Evolutionary conservation across 306 rosid species (phyloP).

Genomic region (Macrotyloma uniflorum): DNA sequence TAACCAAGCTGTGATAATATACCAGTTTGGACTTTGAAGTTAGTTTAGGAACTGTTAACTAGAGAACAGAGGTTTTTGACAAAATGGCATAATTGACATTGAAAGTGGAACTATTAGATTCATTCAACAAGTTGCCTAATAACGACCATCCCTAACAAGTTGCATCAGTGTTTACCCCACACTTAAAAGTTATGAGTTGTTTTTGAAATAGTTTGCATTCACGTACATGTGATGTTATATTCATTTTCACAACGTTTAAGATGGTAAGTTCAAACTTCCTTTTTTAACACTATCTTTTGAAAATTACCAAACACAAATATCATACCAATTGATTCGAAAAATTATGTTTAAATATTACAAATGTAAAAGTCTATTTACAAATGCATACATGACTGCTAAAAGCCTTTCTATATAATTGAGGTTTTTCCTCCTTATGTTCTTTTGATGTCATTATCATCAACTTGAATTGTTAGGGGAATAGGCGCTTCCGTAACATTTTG

Average conservation of each 20-base stretch:
- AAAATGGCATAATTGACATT: background rate
- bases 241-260: background rate
- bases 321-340: background rate
- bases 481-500: constrained; percentile 49
- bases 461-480: constrained; percentile 26
- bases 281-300: background rate
- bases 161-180: constrained; percentile 7
- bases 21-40: background rate
- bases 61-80: background rate
- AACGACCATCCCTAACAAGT: background rate
- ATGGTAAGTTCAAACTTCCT: background rate
- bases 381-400: constrained; percentile 2
- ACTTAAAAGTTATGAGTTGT: background rate
- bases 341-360: background rate
- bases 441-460: constrained; percentile 23
- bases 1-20: background rate
- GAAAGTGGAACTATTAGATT: background rate
- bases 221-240: background rate
- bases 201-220: background rate
- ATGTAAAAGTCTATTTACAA: background rate
- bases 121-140: background rate
- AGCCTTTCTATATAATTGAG: background rate
- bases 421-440: constrained; percentile 17
- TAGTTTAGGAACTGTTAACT: background rate
- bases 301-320: background rate